Percentiles rank a stretch among this genome's conserved stretches.
Conservation (phyloP, 2,329 filamentous ascomycete genomes). For the Ascomycota sp. region DNA sequence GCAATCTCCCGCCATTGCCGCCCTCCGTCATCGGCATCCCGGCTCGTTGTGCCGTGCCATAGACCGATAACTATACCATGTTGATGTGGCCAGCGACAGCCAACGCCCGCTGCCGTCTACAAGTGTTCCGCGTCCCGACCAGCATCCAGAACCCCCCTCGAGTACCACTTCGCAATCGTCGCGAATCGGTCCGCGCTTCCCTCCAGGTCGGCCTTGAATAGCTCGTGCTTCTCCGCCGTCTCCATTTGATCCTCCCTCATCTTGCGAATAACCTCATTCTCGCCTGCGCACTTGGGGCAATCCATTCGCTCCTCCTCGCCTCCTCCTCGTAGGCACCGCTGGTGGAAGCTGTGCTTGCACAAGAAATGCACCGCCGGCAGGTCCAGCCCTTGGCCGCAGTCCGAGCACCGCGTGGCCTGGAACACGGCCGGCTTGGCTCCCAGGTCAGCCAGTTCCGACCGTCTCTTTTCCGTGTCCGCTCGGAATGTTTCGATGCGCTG, state of each 20-base stretch:
- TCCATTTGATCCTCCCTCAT: constrained; percentile 74
- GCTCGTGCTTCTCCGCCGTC: constrained; percentile 63
- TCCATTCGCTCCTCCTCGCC: constrained; percentile 42
- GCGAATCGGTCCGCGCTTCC: constrained; percentile 63
- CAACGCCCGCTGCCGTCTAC: background rate
- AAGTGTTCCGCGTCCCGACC: constrained; percentile 12
- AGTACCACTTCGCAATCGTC: constrained; percentile 89
- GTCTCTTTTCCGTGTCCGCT: constrained; percentile 58
- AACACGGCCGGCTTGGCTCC: constrained; percentile 66
- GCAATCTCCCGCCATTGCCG: too few relatives aligned
- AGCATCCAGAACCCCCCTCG: constrained; percentile 63
- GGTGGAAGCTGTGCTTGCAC: constrained; percentile 93
- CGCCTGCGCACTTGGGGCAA: constrained; percentile 64
- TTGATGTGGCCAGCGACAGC: background rate
- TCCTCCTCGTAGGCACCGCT: constrained; percentile 47
- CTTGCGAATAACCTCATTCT: constrained; percentile 72
- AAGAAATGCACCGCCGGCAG: constrained; percentile 85
- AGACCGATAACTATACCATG: background rate
- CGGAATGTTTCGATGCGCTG: constrained; percentile 67
- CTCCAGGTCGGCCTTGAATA: constrained; percentile 64
- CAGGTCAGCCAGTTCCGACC: constrained; percentile 55
- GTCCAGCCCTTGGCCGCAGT: constrained; percentile 58
- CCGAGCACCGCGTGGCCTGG: constrained; percentile 68
- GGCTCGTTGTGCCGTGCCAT: background rate
- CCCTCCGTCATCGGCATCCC: background rate